These are phyloP conservation scores for Trichoderma sp. DNA, from an alignment of 2,329 filamentous ascomycete genomes.

Conservation along the genomic window DNA sequence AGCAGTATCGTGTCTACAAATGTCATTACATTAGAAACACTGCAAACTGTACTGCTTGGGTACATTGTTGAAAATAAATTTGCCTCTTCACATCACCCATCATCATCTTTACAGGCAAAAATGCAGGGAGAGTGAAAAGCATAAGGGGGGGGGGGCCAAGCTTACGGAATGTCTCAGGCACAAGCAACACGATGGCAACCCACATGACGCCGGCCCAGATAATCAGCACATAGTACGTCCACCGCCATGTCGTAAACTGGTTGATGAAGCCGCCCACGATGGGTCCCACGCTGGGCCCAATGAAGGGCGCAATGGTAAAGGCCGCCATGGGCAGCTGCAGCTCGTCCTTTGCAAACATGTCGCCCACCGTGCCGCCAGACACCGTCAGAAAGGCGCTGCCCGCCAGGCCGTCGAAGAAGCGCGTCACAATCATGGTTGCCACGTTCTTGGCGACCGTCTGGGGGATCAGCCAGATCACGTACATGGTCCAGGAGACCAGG, in stretches of 20 bases:
- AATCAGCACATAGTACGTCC: conserved; percentile 82
- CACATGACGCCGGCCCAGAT: conserved; percentile 77
- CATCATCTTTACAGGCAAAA: neutral
- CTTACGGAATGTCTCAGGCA: conserved; percentile 83
- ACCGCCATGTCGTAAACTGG: conserved; percentile 72
- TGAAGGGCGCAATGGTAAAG: conserved; percentile 68
- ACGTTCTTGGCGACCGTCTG: conserved; percentile 82
- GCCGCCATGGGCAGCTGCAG: conserved; percentile 84
- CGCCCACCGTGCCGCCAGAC: conserved; percentile 83
- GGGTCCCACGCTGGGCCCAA: conserved; percentile 63
- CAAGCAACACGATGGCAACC: conserved; percentile 66
- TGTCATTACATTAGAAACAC: neutral
- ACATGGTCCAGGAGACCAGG: conserved; percentile 71
- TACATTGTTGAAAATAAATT: no score
- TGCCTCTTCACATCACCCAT: neutral
- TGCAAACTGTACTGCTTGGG: neutral
- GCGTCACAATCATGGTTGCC: conserved; percentile 74
- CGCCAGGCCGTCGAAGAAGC: conserved; percentile 77
- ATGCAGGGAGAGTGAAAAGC: neutral
- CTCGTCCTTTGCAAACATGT: conserved; percentile 70
- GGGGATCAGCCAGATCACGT: conserved; percentile 79
- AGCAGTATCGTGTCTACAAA: conserved; percentile 67
- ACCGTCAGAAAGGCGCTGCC: conserved; percentile 73
- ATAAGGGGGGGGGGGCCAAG: neutral
- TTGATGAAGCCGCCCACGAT: conserved; percentile 82